phyloP scores from a whole-genome alignment of 495 filamentous ascomycete species.

The Annulohypoxylon stygium region DNA sequence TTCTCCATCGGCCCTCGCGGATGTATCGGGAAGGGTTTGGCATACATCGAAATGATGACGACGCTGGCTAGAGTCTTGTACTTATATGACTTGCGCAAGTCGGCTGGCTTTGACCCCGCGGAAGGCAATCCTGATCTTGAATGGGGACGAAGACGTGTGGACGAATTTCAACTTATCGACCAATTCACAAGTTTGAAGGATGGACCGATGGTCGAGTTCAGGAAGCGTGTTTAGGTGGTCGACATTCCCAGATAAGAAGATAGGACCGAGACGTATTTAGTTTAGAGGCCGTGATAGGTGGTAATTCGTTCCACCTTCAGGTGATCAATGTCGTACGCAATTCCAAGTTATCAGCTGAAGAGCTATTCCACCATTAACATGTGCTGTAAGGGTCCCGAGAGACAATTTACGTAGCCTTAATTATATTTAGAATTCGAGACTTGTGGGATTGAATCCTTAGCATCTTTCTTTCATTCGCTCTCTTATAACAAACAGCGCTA shows the following conservation, averaged over 20 bases:
- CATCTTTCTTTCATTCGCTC: constrained; percentile 1
- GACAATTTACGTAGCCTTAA: background rate
- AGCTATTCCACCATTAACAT: background rate
- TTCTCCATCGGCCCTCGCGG: constrained; percentile 69
- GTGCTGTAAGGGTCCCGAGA: background rate
- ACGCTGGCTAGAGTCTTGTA: constrained; percentile 63
- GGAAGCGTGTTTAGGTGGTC: constrained; percentile 47
- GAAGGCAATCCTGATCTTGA: constrained; percentile 57
- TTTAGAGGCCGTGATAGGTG: constrained; percentile 6
- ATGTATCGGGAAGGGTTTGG: constrained; percentile 72
- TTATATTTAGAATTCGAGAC: constrained; percentile 6
- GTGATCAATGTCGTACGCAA: background rate
- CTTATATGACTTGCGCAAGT: constrained; percentile 62
- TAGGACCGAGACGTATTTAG: background rate
- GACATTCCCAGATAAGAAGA: background rate
- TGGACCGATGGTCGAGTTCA: constrained; percentile 70
- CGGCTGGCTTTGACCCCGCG: constrained; percentile 58
- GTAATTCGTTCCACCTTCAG: background rate
- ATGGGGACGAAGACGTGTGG: constrained; percentile 60
- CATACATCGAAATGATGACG: constrained; percentile 66
- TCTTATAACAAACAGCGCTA: background rate
- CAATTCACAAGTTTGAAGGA: constrained; percentile 70
- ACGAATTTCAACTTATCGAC: constrained; percentile 69
- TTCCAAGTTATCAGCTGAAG: constrained; percentile 10
- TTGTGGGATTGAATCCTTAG: background rate